Conservation (phyloP, 805 yeast species). For the Ogataea paraovalis region DNA sequence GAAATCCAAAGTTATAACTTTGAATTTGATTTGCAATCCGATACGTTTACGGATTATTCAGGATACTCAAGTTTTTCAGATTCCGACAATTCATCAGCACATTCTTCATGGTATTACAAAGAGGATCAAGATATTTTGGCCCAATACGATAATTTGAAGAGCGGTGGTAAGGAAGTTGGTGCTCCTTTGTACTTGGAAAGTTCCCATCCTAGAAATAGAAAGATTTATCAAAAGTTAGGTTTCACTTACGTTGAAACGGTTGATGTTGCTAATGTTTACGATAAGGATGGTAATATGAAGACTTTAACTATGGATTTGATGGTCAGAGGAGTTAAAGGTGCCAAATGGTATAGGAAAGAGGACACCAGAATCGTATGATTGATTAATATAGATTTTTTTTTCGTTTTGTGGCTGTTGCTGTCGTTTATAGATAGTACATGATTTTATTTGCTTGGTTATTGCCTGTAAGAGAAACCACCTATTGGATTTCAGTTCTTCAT, state of each 20-base stretch:
- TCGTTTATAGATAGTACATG: too few species aligned
- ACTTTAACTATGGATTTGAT: constrained; percentile 34
- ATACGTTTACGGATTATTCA: constrained; percentile 32
- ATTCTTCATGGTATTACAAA: constrained; percentile 32
- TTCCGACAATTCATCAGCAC: constrained; percentile 31
- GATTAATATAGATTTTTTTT: not conserved
- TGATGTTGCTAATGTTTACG: constrained; percentile 30
- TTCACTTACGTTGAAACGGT: constrained; percentile 38
- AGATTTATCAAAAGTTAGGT: constrained; percentile 52
- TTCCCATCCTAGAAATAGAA: constrained; percentile 50
- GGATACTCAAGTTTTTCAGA: constrained; percentile 31
- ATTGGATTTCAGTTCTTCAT: not conserved
- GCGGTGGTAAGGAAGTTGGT: constrained; percentile 28
- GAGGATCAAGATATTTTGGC: constrained; percentile 33
- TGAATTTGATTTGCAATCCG: constrained; percentile 31
- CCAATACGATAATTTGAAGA: constrained; percentile 29
- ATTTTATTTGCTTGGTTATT: not conserved
- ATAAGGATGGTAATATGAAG: constrained; percentile 23
- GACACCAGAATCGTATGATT: constrained; percentile 2
- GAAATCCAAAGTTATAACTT: constrained; percentile 33
- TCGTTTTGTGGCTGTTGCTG: not conserved
- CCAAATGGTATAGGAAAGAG: constrained; percentile 28
- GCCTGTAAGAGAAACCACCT: too few species aligned
- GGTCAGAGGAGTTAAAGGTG: constrained; percentile 37
- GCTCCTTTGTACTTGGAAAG: constrained; percentile 49